A percentile compares a stretch with the other conserved stretches of the same genome.
Evolutionary conservation across 305 asterid species (phyloP).

Genomic region (Fraxinus xanthoxyloides): DNA sequence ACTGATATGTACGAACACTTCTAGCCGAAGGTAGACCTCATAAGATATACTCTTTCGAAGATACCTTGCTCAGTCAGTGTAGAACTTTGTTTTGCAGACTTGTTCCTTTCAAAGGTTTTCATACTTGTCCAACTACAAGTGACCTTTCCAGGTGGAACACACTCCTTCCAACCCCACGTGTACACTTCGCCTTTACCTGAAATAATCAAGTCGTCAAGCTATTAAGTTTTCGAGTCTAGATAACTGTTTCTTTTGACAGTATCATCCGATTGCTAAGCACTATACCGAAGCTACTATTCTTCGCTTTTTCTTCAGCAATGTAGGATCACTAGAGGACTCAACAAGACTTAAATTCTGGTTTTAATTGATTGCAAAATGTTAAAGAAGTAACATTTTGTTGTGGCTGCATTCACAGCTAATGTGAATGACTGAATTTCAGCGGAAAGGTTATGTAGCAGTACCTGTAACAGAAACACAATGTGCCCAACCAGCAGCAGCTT

Average conservation of each 20-base stretch:
- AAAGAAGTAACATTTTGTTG: slow-evolving; percentile 6
- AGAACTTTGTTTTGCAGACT: slow-evolving; percentile 34
- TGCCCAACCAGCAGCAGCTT: slow-evolving; percentile 81
- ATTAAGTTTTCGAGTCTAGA: not conserved
- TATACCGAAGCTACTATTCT: not conserved
- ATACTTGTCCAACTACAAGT: slow-evolving; percentile 29
- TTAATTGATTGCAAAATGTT: not conserved
- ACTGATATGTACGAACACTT: not conserved
- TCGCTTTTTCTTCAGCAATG: not conserved
- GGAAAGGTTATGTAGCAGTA: slow-evolving; percentile 11
- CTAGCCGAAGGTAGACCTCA: not conserved
- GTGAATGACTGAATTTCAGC: slow-evolving; percentile 5
- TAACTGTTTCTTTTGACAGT: not conserved
- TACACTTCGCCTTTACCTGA: slow-evolving; percentile 57
- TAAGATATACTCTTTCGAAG: not conserved
- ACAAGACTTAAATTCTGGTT: not conserved
- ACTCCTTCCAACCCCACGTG: slow-evolving; percentile 78
- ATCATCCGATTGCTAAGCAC: not conserved
- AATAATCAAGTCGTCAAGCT: slow-evolving; percentile 9
- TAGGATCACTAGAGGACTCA: not conserved
- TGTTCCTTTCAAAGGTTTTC: slow-evolving; percentile 37
- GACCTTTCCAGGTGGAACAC: slow-evolving; percentile 57
- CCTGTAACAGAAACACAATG: slow-evolving; percentile 67
- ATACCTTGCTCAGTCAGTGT: slow-evolving; percentile 46
- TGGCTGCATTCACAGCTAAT: not conserved